Evolutionary conservation across 2,329 filamentous ascomycete species (phyloP).

Genomic region (Botrytis aclada): DNA sequence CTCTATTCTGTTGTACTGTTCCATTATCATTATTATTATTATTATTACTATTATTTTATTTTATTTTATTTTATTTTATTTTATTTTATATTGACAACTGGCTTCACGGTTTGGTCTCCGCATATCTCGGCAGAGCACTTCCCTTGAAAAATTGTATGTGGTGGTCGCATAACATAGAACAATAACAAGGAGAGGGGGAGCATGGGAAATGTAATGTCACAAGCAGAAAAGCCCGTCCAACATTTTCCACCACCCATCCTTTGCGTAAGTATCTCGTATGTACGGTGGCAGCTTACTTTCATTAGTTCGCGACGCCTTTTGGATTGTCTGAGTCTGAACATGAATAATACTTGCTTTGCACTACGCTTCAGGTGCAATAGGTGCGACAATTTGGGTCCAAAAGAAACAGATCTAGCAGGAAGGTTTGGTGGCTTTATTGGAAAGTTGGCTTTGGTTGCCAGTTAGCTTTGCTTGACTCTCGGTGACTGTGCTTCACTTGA

Average conservation of each 20-base stretch:
- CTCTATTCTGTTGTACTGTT: not conserved
- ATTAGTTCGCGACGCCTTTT: not conserved
- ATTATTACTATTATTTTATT: not conserved
- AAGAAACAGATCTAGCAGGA: not conserved
- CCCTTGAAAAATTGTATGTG: not conserved
- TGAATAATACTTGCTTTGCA: not conserved
- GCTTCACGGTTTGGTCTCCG: not conserved
- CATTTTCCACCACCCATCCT: constrained; percentile 4
- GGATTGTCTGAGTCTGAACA: not conserved
- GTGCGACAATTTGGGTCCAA: not conserved
- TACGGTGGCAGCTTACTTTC: constrained; percentile 6
- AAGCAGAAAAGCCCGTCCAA: not conserved
- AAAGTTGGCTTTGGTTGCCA: not conserved
- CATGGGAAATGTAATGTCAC: not conserved
- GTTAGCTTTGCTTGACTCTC: not conserved
- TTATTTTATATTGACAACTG: not conserved
- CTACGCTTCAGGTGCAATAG: not conserved
- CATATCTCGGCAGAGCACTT: constrained; percentile 6
- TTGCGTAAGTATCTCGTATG: not conserved
- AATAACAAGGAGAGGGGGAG: not conserved
- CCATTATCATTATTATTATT: not conserved
- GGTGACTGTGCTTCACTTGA: not conserved
- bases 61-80: not conserved
- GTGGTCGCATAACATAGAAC: not conserved
- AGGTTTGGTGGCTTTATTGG: not conserved